Evolutionary conservation across 83 land plant genomes (phyloP).

Genomic region (Isoetes engelmannii): DNA sequence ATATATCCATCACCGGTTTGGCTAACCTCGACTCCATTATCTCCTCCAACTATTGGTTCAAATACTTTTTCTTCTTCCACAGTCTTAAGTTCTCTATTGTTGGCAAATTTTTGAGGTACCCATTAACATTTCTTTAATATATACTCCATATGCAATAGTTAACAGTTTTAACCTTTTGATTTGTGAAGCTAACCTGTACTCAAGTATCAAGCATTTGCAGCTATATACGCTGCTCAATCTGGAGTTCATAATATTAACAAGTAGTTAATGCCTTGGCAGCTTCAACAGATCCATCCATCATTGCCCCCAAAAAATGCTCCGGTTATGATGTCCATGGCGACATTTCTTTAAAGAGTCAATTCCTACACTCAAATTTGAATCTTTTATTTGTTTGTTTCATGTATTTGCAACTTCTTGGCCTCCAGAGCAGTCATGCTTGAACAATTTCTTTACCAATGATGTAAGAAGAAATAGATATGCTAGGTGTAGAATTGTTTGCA

Average conservation of each 20-base stretch:
- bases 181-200: conserved; percentile 12
- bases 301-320: conserved; percentile 4
- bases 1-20: not conserved
- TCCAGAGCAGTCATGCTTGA: no score
- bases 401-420: no score
- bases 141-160: no score
- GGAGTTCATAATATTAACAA: not conserved
- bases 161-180: no score
- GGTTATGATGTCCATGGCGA: conserved; percentile 4
- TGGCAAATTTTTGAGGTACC: not conserved
- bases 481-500: no score
- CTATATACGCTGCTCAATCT: not conserved
- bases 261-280: conserved; percentile 3
- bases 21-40: not conserved
- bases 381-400: no score
- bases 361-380: no score
- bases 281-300: not conserved
- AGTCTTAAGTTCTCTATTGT: not conserved
- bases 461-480: no score
- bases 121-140: no score
- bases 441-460: no score
- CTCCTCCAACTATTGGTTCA: not conserved
- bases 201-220: conserved; percentile 8
- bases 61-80: not conserved
- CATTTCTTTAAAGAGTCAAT: conserved; percentile 7